These are phyloP conservation scores for Saksenaea oblongispora DNA, from an alignment of 371 early-diverging fungal genomes.

Conservation along the genomic window DNA sequence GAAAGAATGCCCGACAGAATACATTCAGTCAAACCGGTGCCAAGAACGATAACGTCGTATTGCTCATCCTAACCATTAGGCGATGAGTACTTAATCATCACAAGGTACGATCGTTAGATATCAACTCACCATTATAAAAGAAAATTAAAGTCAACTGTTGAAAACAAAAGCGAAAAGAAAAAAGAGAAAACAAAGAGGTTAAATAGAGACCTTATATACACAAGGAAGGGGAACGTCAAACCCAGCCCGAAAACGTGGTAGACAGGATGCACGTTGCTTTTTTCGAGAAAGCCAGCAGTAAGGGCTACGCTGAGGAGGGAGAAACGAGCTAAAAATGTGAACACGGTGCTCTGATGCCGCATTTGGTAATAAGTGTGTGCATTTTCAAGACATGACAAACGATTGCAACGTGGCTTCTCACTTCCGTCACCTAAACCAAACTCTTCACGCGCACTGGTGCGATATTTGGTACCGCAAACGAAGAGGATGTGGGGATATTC, in stretches of 20 bases:
- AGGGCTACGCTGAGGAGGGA: slow-evolving; percentile 1
- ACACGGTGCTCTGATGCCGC: neutral
- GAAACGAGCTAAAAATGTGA: neutral
- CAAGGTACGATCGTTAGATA: neutral
- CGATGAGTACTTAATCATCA: neutral
- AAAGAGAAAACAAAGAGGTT: neutral
- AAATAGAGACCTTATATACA: neutral
- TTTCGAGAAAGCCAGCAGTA: slow-evolving; percentile 3
- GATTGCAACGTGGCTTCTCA: neutral
- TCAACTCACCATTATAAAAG: neutral
- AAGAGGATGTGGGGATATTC: neutral
- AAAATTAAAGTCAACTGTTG: neutral
- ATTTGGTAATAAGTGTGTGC: slow-evolving; percentile 4
- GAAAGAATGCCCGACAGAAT: slow-evolving; percentile 97
- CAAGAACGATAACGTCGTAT: slow-evolving; percentile 96
- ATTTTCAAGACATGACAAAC: neutral
- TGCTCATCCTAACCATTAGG: slow-evolving; percentile 70
- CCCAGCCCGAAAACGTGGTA: slow-evolving; percentile 5
- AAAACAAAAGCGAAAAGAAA: slow-evolving; percentile 13
- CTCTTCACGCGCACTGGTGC: slow-evolving; percentile 2
- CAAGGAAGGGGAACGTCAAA: neutral
- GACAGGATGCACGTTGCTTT: slow-evolving; percentile 5
- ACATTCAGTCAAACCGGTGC: slow-evolving; percentile 99
- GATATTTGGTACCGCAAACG: neutral
- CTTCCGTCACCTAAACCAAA: neutral